Conservation (phyloP, 73 alveolate species). For the Paramecium tetraurelia region DNA sequence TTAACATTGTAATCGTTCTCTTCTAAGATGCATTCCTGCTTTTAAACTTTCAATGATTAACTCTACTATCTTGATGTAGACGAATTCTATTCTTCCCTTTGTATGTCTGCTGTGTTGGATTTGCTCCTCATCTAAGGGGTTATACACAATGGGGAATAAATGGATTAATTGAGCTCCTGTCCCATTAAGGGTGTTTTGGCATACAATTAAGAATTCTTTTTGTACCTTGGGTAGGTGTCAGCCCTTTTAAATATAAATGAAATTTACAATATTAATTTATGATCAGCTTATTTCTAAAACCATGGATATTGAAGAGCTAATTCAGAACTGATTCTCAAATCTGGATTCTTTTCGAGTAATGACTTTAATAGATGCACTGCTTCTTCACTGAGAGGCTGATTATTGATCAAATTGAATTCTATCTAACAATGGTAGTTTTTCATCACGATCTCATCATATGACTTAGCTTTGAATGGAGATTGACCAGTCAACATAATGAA, state of each 20-base stretch:
- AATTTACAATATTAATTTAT: not conserved
- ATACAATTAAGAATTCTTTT: not conserved
- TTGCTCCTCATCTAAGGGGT: constrained; percentile 30
- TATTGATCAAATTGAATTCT: constrained; percentile 1
- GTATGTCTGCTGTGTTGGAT: constrained; percentile 25
- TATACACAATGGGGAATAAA: not conserved
- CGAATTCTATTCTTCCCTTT: not conserved
- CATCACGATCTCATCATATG: constrained; percentile 60
- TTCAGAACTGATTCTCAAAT: constrained; percentile 4
- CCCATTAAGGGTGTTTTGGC: constrained; percentile 33
- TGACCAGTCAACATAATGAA: constrained; percentile 52
- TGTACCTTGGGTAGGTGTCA: not conserved
- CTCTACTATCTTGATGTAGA: not conserved
- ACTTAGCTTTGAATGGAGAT: constrained; percentile 59
- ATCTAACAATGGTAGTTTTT: constrained; percentile 52
- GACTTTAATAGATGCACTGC: not conserved
- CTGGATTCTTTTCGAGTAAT: constrained; percentile 41
- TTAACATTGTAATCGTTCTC: not conserved
- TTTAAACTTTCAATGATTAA: not conserved
- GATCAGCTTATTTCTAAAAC: constrained; percentile 6
- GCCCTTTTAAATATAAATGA: not conserved
- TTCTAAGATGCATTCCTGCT: not conserved
- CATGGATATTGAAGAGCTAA: constrained; percentile 58
- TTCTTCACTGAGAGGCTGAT: not conserved
- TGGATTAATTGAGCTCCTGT: not conserved